A percentile compares a stretch with the other conserved stretches of the same genome.
Conservation (phyloP, 208 protist species). For the Pavlovales sp. region DNA sequence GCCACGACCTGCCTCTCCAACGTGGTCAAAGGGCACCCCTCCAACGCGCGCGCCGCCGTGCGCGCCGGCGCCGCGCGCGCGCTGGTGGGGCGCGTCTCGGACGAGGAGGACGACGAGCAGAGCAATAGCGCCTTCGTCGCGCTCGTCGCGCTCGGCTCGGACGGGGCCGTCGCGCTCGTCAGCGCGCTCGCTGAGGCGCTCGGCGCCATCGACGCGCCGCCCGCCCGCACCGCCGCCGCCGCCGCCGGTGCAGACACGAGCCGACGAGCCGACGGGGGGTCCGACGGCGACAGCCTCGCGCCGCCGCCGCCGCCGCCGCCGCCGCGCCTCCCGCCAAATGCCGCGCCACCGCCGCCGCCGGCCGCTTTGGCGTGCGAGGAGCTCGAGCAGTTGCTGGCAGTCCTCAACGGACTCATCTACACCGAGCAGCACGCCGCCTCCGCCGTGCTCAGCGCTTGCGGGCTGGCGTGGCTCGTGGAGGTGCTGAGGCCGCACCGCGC, state of each 20-base stretch:
- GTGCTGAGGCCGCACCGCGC: not conserved
- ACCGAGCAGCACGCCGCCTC: not conserved
- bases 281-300: too few relatives aligned
- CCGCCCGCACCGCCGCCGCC: too few relatives aligned
- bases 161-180: not conserved
- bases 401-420: not conserved
- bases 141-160: not conserved
- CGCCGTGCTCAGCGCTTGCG: not conserved
- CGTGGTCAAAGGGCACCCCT: not conserved
- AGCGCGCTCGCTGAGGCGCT: not conserved
- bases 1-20: slow-evolving; percentile 23
- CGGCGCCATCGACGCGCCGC: not conserved
- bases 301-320: too few relatives aligned
- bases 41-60: not conserved
- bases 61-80: not conserved
- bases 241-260: too few relatives aligned
- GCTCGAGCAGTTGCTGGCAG: not conserved
- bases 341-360: too few relatives aligned
- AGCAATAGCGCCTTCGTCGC: not conserved
- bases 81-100: not conserved
- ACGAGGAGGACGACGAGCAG: slow-evolving; percentile 30
- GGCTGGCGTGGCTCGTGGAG: not conserved
- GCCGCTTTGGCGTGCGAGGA: too few relatives aligned
- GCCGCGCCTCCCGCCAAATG: too few relatives aligned
- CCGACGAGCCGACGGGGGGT: too few relatives aligned